These are phyloP conservation scores for Globisporangium mamillatum DNA, from an alignment of 352 stramenopile species.

Conservation along the genomic window DNA sequence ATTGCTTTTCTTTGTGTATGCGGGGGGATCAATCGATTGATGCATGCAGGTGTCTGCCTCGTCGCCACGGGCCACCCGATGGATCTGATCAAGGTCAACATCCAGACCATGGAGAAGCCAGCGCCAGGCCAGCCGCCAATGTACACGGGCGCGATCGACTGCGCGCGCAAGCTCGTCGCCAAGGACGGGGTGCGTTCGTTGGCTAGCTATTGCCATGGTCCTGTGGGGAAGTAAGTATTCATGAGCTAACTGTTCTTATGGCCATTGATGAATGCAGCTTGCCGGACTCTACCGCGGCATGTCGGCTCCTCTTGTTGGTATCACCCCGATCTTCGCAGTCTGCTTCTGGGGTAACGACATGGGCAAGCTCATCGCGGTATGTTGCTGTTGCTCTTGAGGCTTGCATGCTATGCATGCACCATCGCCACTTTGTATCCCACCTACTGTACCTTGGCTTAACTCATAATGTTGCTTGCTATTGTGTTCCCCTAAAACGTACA, in stretches of 20 bases:
- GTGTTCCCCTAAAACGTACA: conserved; percentile 16
- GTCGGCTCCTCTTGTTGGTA: conserved; percentile 92
- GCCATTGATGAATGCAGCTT: conserved; percentile 29
- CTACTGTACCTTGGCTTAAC: background rate
- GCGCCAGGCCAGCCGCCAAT: conserved; percentile 58
- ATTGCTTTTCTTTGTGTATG: background rate
- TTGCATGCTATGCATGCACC: background rate
- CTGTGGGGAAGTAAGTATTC: background rate
- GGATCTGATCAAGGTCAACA: conserved; percentile 95
- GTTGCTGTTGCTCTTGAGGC: conserved; percentile 9
- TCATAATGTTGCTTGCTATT: background rate
- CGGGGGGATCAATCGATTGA: background rate
- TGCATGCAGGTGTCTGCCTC: conserved; percentile 75
- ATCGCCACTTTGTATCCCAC: background rate
- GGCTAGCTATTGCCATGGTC: background rate
- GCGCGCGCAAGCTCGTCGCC: conserved; percentile 90
- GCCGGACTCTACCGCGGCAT: conserved; percentile 93
- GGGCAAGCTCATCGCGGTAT: conserved; percentile 90
- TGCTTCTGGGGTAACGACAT: conserved; percentile 98
- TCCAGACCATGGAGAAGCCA: conserved; percentile 87
- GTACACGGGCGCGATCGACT: conserved; percentile 88
- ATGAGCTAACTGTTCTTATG: background rate
- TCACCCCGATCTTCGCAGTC: conserved; percentile 96
- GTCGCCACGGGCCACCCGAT: conserved; percentile 93
- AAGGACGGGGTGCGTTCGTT: conserved; percentile 85